These are phyloP conservation scores for Forsythia suspensa DNA, from an alignment of 257 asterid genomes.

Conservation along the genomic window DNA sequence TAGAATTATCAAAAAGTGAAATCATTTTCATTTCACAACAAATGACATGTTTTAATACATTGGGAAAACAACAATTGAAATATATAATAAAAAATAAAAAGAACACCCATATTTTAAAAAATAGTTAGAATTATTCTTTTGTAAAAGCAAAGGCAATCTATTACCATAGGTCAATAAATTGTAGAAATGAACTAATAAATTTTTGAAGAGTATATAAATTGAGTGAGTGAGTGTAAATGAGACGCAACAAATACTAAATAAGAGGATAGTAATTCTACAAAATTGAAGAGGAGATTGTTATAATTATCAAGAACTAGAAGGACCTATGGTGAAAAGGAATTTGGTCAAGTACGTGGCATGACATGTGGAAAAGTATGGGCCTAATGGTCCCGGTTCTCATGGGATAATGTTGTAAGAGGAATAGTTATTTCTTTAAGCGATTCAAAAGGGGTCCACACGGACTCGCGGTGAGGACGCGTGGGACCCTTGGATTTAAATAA, in stretches of 20 bases:
- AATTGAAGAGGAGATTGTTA: neutral
- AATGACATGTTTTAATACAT: too few species aligned
- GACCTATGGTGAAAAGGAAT: neutral
- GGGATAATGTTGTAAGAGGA: slow-evolving; percentile 32
- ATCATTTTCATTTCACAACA: too few species aligned
- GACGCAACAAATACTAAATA: neutral
- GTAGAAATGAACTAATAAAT: too few species aligned
- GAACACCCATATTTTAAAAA: too few species aligned
- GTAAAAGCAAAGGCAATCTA: too few species aligned
- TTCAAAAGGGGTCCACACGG: slow-evolving; percentile 48
- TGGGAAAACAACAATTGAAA: too few species aligned
- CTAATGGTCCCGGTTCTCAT: neutral
- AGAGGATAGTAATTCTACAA: neutral
- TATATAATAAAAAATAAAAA: too few species aligned
- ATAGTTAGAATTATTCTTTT: too few species aligned
- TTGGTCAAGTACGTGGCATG: neutral
- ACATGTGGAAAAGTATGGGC: neutral
- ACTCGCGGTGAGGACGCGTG: slow-evolving; percentile 23
- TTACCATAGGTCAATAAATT: too few species aligned
- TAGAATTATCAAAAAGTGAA: too few species aligned
- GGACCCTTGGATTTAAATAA: slow-evolving; percentile 2
- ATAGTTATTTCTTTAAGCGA: slow-evolving; percentile 21
- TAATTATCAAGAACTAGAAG: neutral
- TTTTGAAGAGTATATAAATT: too few species aligned
- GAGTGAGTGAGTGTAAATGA: too few species aligned